A percentile compares a stretch with the other conserved stretches of the same genome.
phyloP scores from a whole-genome alignment of 305 asterid genomes.

The Solanum hybrid region DNA sequence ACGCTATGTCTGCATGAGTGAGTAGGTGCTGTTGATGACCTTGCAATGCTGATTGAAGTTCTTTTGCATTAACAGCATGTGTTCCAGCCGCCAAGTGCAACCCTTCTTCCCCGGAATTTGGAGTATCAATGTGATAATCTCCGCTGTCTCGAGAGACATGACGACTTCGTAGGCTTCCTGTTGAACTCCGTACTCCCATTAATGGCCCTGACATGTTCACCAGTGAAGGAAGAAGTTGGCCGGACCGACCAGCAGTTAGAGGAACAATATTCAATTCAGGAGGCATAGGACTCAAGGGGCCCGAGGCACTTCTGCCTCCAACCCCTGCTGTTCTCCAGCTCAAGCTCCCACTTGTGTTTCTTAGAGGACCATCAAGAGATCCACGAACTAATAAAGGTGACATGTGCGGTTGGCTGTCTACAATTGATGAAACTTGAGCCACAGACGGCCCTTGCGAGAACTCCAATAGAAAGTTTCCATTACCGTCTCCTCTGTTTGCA shows the following conservation, averaged over 20 bases:
- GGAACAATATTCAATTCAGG: constrained; percentile 90
- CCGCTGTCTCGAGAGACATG: constrained; percentile 98
- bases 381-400: constrained; percentile 97
- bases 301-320: constrained; percentile 97
- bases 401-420: constrained; percentile 97
- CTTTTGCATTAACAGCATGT: constrained; percentile 87
- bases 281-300: constrained; percentile 94
- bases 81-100: constrained; percentile 57
- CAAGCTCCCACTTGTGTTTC: constrained; percentile 97
- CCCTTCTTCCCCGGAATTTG: constrained; percentile 93
- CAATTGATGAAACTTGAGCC: constrained; percentile 65
- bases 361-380: constrained; percentile 89
- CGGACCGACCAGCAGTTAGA: constrained; percentile 82
- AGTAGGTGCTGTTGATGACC: constrained; percentile 97
- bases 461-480: constrained; percentile 69
- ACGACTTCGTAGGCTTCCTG: constrained; percentile 98
- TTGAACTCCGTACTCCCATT: constrained; percentile 94
- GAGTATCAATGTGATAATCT: constrained; percentile 91
- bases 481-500: constrained; percentile 66
- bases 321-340: constrained; percentile 99
- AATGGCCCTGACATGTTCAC: constrained; percentile 99
- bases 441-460: constrained; percentile 89
- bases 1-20: constrained; percentile 93
- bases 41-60: constrained; percentile 95
- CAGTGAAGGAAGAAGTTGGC: constrained; percentile 89